Conservation (phyloP, 2,329 filamentous ascomycete species). For the Arthrinium puccinioides region DNA sequence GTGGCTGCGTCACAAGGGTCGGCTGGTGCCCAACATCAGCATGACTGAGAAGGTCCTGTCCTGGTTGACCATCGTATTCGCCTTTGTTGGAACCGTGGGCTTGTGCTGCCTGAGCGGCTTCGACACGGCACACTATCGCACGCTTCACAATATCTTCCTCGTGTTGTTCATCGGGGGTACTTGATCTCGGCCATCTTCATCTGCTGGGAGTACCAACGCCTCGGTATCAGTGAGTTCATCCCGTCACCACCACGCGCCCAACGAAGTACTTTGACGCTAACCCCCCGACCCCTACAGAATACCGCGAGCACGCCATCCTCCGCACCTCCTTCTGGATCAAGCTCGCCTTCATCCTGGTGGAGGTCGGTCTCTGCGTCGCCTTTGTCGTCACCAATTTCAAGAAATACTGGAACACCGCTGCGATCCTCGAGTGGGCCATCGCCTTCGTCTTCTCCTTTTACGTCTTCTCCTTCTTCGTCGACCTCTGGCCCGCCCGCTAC, state of each 20-base stretch:
- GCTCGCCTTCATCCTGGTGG: slow-evolving; percentile 73
- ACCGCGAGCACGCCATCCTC: slow-evolving; percentile 68
- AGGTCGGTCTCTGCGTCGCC: slow-evolving; percentile 63
- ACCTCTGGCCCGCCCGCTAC: slow-evolving; percentile 71
- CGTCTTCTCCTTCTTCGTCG: slow-evolving; percentile 77
- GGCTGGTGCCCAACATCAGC: slow-evolving; percentile 67
- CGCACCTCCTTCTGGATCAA: slow-evolving; percentile 82
- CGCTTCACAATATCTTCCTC: slow-evolving; percentile 69
- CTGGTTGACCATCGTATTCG: slow-evolving; percentile 55
- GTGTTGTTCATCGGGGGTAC: slow-evolving; percentile 82
- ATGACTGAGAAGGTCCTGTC: slow-evolving; percentile 56
- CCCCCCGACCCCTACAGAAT: no score
- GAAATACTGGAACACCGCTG: slow-evolving; percentile 55
- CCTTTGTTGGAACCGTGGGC: slow-evolving; percentile 68
- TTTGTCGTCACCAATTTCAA: slow-evolving; percentile 56
- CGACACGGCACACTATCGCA: slow-evolving; percentile 64
- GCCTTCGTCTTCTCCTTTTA: slow-evolving; percentile 85
- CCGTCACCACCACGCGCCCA: background rate
- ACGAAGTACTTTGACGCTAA: background rate
- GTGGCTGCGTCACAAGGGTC: slow-evolving; percentile 75
- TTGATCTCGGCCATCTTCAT: slow-evolving; percentile 80
- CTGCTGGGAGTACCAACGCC: slow-evolving; percentile 81
- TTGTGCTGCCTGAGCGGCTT: slow-evolving; percentile 81
- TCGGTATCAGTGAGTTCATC: slow-evolving; percentile 58
- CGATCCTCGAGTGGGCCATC: slow-evolving; percentile 72